phyloP scores from a whole-genome alignment of 164 flowering plant species.

The Vitis labrusca region DNA sequence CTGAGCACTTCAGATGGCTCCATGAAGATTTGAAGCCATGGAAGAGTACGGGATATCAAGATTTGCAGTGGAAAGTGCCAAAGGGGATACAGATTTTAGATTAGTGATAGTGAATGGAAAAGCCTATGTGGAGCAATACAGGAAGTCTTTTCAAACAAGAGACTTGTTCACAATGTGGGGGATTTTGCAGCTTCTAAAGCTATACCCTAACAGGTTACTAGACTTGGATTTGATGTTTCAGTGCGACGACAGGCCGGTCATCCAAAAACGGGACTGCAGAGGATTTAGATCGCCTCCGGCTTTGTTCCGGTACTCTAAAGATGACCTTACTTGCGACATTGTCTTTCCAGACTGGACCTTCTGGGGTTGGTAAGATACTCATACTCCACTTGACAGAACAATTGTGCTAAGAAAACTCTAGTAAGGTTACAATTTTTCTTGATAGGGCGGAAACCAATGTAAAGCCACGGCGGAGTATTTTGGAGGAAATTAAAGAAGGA shows the following conservation, averaged over 20 bases:
- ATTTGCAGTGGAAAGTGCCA: no score
- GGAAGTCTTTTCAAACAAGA: constrained; percentile 10
- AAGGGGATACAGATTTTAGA: constrained; percentile 11
- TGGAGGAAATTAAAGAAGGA: constrained; percentile 11
- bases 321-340: constrained; percentile 4
- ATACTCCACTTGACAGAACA: neutral
- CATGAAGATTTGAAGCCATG: no score
- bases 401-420: neutral
- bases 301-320: no score
- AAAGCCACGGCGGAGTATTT: constrained; percentile 6
- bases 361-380: constrained; percentile 22
- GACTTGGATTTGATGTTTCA: no score
- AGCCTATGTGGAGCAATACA: constrained; percentile 11
- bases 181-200: constrained; percentile 17
- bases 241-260: no score
- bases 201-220: constrained; percentile 21
- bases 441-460: constrained; percentile 9
- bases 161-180: constrained; percentile 22
- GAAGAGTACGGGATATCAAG: no score
- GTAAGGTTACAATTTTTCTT: neutral
- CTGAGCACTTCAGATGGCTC: no score
- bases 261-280: no score
- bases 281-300: no score
- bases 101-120: constrained; percentile 12
- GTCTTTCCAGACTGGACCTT: constrained; percentile 24